phyloP scores from a whole-genome alignment of 2,329 filamentous ascomycete species.

The Pseudogymnoascus sp. region DNA sequence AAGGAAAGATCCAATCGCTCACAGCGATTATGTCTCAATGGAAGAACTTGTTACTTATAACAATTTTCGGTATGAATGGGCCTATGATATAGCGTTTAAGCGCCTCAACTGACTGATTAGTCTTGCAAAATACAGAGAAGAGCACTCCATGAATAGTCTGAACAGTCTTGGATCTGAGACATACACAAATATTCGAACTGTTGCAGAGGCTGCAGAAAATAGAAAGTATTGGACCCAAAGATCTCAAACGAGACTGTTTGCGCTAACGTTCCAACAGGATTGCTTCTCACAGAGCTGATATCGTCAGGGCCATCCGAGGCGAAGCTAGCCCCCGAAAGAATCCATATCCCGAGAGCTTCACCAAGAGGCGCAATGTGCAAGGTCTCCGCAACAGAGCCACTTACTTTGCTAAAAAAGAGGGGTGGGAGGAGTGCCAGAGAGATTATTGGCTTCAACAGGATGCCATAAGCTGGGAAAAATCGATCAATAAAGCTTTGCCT shows the following conservation, averaged over 20 bases:
- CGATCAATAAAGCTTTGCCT: conserved; percentile 5
- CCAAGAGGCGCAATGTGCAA: conserved; percentile 3
- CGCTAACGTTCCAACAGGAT: neutral
- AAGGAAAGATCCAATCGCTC: neutral
- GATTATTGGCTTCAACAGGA: neutral
- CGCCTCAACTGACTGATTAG: neutral
- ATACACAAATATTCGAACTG: neutral
- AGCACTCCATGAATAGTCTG: neutral
- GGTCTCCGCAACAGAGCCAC: neutral
- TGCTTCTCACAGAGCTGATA: neutral
- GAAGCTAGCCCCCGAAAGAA: neutral
- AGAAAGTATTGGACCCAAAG: neutral
- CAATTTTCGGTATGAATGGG: conserved; percentile 4
- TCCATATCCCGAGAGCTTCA: neutral
- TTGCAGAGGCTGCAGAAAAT: neutral
- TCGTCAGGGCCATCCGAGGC: neutral
- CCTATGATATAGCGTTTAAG: too few species aligned
- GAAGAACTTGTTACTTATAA: conserved; percentile 5
- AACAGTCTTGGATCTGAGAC: neutral
- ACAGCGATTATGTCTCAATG: conserved; percentile 6
- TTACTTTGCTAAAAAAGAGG: neutral
- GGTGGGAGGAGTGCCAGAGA: neutral
- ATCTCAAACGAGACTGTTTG: neutral
- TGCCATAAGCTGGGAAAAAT: neutral
- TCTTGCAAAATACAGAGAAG: conserved; percentile 4